A percentile compares a stretch with the other conserved stretches of the same genome.
Evolutionary conservation across 179 eudicot species (phyloP).

Genomic region (Vitellaria paradoxa): DNA sequence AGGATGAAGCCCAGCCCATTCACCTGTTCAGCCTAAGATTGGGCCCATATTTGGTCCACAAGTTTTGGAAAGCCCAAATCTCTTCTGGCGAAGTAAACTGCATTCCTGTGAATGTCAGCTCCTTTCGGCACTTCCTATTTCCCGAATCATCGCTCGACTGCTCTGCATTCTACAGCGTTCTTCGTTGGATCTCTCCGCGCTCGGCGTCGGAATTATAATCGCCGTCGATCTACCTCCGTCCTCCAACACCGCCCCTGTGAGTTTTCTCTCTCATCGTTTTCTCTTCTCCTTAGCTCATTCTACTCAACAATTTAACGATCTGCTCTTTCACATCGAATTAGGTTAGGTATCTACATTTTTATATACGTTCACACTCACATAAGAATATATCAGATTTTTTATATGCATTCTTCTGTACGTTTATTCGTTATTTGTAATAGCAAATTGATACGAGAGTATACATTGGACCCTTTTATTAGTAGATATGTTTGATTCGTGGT

Average conservation of each 20-base stretch:
- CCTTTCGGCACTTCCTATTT: background rate
- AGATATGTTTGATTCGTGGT: background rate
- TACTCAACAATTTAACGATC: background rate
- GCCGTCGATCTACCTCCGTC: slow-evolving; percentile 3
- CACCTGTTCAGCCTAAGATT: no score
- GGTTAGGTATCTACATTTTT: background rate
- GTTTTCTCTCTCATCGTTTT: slow-evolving; percentile 2
- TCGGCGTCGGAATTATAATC: background rate
- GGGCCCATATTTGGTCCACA: no score
- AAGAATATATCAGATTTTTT: background rate
- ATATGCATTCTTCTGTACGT: background rate
- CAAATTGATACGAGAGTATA: background rate
- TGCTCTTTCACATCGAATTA: background rate
- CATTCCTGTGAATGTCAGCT: no score
- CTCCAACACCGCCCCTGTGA: background rate
- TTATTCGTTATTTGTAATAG: background rate
- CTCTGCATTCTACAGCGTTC: background rate
- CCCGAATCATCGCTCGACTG: background rate
- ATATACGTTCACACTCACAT: background rate
- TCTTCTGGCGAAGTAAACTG: no score
- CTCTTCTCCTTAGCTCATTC: background rate
- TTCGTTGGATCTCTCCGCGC: background rate
- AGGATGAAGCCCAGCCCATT: no score
- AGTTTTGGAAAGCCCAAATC: no score
- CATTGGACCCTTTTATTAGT: background rate